Conservation (phyloP, 192 early-diverging fungal species). For the Coemansia sp. region DNA sequence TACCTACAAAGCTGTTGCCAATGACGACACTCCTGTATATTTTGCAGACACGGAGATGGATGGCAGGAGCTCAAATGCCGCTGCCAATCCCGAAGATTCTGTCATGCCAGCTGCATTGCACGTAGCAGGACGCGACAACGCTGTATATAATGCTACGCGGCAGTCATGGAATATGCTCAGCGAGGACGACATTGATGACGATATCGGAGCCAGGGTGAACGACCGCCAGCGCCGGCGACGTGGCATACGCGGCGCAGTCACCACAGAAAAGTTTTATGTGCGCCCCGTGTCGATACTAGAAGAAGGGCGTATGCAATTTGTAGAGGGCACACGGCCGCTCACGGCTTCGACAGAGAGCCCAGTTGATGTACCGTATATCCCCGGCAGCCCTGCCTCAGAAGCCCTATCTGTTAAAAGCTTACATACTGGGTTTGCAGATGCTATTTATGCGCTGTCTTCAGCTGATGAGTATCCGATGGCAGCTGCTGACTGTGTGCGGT, state of each 20-base stretch:
- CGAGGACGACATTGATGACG: slow-evolving; percentile 12
- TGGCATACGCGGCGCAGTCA: slow-evolving; percentile 22
- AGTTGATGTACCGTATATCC: slow-evolving; percentile 21
- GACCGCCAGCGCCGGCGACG: slow-evolving; percentile 41
- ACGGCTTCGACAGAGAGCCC: slow-evolving; percentile 25
- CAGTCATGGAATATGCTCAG: slow-evolving; percentile 42
- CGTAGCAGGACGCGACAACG: not conserved
- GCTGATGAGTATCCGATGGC: slow-evolving; percentile 15
- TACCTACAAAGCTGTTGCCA: slow-evolving; percentile 5
- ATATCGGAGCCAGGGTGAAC: not conserved
- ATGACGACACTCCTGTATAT: slow-evolving; percentile 26
- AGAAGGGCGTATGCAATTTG: not conserved
- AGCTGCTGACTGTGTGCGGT: not conserved
- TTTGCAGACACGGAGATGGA: slow-evolving; percentile 50
- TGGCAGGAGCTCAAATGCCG: slow-evolving; percentile 14
- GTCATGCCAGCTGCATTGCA: not conserved
- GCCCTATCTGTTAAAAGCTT: slow-evolving; percentile 30
- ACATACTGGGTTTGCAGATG: slow-evolving; percentile 9
- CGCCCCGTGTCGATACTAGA: slow-evolving; percentile 19
- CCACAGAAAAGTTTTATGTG: slow-evolving; percentile 40
- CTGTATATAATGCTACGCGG: slow-evolving; percentile 8
- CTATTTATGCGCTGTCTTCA: slow-evolving; percentile 30
- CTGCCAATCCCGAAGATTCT: not conserved
- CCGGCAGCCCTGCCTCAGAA: slow-evolving; percentile 25
- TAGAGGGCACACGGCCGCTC: not conserved